Percentiles rank a stretch among this genome's conserved stretches.
Evolutionary conservation across 148 eudicot genomes (phyloP).

Genomic region (Chenopodium album): DNA sequence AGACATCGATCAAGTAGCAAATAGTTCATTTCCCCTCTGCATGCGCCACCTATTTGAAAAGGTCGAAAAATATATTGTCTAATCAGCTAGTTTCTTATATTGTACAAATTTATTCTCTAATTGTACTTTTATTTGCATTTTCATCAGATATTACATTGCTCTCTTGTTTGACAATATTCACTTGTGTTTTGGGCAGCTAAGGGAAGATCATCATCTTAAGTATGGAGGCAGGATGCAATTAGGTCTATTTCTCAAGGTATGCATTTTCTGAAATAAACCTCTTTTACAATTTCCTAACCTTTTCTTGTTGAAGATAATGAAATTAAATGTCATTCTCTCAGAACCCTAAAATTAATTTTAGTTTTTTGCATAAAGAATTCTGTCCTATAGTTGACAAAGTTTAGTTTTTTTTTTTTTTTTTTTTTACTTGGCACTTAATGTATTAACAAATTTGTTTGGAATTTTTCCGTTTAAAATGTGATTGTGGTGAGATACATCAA

Average conservation of each 20-base stretch:
- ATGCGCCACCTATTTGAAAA: slow-evolving; percentile 91
- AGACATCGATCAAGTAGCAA: slow-evolving; percentile 83
- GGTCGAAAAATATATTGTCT: slow-evolving; percentile 38
- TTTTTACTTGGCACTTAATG: not conserved
- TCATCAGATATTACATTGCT: not conserved
- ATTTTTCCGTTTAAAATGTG: not conserved
- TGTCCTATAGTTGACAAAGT: not conserved
- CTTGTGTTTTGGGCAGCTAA: slow-evolving; percentile 51
- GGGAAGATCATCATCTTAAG: slow-evolving; percentile 96
- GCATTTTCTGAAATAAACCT: not conserved
- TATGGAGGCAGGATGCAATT: slow-evolving; percentile 97
- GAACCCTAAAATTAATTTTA: not conserved
- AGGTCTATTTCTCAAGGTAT: slow-evolving; percentile 95
- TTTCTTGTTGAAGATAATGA: not conserved
- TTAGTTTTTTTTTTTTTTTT: not conserved
- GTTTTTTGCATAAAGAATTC: not conserved
- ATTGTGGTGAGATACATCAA: slow-evolving; percentile 1
- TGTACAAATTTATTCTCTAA: not conserved
- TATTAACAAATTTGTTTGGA: not conserved
- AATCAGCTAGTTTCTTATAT: not conserved
- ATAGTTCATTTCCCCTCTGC: slow-evolving; percentile 86
- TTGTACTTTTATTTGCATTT: not conserved
- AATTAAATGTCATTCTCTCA: not conserved
- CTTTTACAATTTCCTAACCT: not conserved
- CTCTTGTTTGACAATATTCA: not conserved